Conservation (phyloP, 2,329 filamentous ascomycete species). For the Didymella exigua region DNA sequence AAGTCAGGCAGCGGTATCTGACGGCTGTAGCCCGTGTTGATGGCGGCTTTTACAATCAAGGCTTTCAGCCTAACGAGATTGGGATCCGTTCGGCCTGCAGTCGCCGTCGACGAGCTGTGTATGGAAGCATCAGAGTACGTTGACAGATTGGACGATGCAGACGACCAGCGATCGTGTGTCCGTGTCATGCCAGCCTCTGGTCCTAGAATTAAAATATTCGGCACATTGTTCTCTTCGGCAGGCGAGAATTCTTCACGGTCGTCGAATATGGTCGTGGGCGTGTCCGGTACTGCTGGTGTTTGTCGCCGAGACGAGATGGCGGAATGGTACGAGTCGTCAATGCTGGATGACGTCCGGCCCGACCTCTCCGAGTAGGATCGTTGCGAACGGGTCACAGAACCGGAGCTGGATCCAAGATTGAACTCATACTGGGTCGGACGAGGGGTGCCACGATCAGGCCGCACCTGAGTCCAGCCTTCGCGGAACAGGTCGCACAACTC, state of each 20-base stretch:
- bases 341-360: constrained; percentile 49
- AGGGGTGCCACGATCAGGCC: constrained; percentile 84
- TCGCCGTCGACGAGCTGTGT: constrained; percentile 72
- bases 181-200: constrained; percentile 61
- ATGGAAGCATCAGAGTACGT: constrained; percentile 73
- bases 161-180: constrained; percentile 77
- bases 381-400: constrained; percentile 44
- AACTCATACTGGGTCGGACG: constrained; percentile 80
- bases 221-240: constrained; percentile 71
- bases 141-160: constrained; percentile 73
- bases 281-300: constrained; percentile 68
- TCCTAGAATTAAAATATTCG: constrained; percentile 87
- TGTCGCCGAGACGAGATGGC: constrained; percentile 48
- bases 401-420: constrained; percentile 38
- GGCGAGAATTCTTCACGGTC: constrained; percentile 80
- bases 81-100: constrained; percentile 71
- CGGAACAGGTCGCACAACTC: constrained; percentile 92
- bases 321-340: constrained; percentile 54
- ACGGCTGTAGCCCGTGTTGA: constrained; percentile 80
- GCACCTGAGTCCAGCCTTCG: constrained; percentile 87
- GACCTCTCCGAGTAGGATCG: constrained; percentile 44
- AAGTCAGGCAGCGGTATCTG: constrained; percentile 71
- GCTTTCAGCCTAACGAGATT: constrained; percentile 79
- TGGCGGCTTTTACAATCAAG: constrained; percentile 81
- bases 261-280: constrained; percentile 93